Base-by-base conservation (phyloP, 23 red algal species). In the Pyropia yezoensis region DNA sequence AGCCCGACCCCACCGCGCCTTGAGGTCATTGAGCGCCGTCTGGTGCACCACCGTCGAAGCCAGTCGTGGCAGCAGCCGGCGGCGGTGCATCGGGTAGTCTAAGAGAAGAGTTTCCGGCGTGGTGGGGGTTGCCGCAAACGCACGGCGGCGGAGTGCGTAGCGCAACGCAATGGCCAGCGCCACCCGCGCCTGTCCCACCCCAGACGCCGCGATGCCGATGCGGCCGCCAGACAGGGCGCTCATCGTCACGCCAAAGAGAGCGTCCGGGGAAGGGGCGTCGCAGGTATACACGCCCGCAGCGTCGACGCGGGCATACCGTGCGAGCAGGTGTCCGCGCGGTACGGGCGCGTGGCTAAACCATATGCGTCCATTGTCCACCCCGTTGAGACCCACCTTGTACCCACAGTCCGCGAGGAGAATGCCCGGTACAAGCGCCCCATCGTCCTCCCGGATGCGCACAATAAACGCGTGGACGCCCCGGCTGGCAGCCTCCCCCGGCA, bases 321-420 rank as follows among this genome's bases (percentile, higher is more conserved):
- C 58, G 7, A 98, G 75, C 73, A 98, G 69, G 26, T 98, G 70
- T 19, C 34, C 53, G 27, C 74, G 80, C 16, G 94, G 85, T 4
- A 98, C 80, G 23, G 62, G 71, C 52, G 91, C 67, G 63, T 78
- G 24, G 56, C 87, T 66, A 78, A 98, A 98, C 94, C 94, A 98
- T 16, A 98, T 98, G 17, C 86, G 63, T 21, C 94, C 94, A 68
- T 98, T 98, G 51, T 98, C 94, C n/a, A 98, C 94, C 22, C 94
- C 94, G 66, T 98, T 90, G 17, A 98, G 80, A 29, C 94, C 94
- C 58, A 65, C 57, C 69, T 98, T 98, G 50, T 71, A 55, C 32
- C 94, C 94, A 65, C 85, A 89, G 59, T 98, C 94, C 5, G 51
- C 86, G 27, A 98, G 33, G 18, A 64, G 73, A 7, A 98, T 77